Evolutionary conservation across 495 filamentous ascomycete genomes (phyloP).

Genomic region (Penicillium chermesinum): DNA sequence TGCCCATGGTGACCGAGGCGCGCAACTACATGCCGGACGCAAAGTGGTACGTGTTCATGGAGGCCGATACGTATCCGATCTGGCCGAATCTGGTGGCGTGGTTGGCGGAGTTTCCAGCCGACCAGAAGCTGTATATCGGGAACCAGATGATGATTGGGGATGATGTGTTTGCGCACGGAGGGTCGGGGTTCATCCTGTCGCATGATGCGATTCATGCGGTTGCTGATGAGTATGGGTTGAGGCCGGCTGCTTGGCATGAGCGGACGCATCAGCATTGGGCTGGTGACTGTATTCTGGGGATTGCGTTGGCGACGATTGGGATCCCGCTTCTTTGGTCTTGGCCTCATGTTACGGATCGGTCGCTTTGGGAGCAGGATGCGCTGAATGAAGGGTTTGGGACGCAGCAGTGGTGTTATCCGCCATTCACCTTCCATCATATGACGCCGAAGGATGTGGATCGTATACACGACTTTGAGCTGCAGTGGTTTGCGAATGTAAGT

Average conservation of each 20-base stretch:
- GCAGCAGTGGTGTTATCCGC: conserved; percentile 46
- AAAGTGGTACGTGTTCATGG: conserved; percentile 66
- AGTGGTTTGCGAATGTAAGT: conserved; percentile 31
- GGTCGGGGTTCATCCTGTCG: conserved; percentile 56
- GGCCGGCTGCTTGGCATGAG: conserved; percentile 24
- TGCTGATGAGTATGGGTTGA: conserved; percentile 10
- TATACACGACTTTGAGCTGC: conserved; percentile 37
- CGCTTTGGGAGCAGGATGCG: conserved; percentile 37
- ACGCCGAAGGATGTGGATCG: conserved; percentile 32
- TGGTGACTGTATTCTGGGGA: conserved; percentile 43
- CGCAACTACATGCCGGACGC: conserved; percentile 44
- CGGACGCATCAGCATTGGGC: conserved; percentile 32
- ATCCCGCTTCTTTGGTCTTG: conserved; percentile 31
- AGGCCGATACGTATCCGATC: conserved; percentile 62
- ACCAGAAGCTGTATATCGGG: conserved; percentile 50
- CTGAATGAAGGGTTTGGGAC: conserved; percentile 29
- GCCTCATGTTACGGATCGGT: conserved; percentile 31
- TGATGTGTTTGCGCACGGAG: conserved; percentile 58
- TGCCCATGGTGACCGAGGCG: conserved; percentile 58
- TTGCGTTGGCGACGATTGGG: conserved; percentile 32
- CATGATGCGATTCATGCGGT: conserved; percentile 28
- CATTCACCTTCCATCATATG: conserved; percentile 47
- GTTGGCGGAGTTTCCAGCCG: conserved; percentile 45
- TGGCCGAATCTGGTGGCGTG: conserved; percentile 60
- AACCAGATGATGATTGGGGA: conserved; percentile 43